These are phyloP conservation scores for Nyssa sinensis DNA, from an alignment of 148 eudicot genomes.

Conservation along the genomic window DNA sequence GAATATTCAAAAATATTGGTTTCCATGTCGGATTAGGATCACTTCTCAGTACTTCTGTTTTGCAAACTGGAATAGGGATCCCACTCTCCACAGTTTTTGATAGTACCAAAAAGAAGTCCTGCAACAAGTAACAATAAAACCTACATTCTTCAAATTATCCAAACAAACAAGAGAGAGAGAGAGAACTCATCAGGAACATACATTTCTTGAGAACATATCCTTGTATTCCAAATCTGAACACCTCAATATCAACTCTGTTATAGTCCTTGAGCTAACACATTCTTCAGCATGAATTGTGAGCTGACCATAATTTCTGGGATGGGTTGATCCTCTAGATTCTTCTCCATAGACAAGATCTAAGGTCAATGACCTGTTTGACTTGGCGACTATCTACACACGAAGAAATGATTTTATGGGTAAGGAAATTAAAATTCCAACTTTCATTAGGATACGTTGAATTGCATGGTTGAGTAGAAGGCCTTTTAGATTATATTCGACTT, in stretches of 20 bases:
- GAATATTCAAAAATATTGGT: slow-evolving; percentile 58
- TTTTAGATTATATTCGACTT: not conserved
- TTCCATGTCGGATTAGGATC: slow-evolving; percentile 84
- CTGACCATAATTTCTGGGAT: slow-evolving; percentile 51
- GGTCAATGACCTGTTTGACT: slow-evolving; percentile 49
- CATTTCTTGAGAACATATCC: slow-evolving; percentile 93
- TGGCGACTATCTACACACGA: slow-evolving; percentile 66
- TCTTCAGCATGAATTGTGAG: slow-evolving; percentile 87
- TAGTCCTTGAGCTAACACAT: slow-evolving; percentile 68
- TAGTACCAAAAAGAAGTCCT: slow-evolving; percentile 94
- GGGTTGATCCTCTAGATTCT: slow-evolving; percentile 39
- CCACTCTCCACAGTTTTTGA: slow-evolving; percentile 75
- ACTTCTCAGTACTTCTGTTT: slow-evolving; percentile 86
- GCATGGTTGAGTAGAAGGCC: not conserved
- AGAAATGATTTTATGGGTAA: slow-evolving; percentile 19
- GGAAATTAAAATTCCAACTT: slow-evolving; percentile 13
- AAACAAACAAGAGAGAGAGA: slow-evolving; percentile 15
- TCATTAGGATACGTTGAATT: not conserved
- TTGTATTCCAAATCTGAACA: slow-evolving; percentile 87
- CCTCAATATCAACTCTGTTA: slow-evolving; percentile 67
- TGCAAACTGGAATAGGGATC: slow-evolving; percentile 68
- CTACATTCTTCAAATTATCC: slow-evolving; percentile 10
- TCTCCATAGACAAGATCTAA: slow-evolving; percentile 57
- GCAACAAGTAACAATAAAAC: slow-evolving; percentile 34
- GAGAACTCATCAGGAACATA: slow-evolving; percentile 35